Conservation (phyloP, 164 flowering plant genomes). For the Tetracentron sinense region DNA sequence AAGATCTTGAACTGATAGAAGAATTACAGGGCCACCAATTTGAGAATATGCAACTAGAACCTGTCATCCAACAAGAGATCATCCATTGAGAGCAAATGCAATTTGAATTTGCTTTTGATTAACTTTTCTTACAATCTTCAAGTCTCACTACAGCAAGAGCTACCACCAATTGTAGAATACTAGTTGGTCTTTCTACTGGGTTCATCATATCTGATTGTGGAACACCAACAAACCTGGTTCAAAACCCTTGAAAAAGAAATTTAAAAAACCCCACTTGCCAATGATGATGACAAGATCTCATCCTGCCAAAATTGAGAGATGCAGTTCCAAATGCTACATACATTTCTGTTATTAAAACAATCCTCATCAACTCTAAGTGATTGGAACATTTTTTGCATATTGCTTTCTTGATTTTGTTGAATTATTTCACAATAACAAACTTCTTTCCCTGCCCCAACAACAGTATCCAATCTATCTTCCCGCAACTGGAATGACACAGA, state of each 20-base stretch:
- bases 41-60: no score
- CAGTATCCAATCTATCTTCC: not conserved
- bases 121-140: not conserved
- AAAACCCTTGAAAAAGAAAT: no score
- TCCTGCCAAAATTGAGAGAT: constrained; percentile 46
- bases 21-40: constrained; percentile 91
- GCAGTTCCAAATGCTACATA: not conserved
- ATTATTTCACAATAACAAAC: constrained; percentile 83
- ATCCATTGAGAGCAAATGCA: no score
- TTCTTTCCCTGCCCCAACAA: constrained; percentile 63
- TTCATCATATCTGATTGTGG: no score
- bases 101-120: not conserved
- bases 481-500: not conserved
- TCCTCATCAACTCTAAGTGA: constrained; percentile 83
- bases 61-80: no score
- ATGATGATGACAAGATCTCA: constrained; percentile 88
- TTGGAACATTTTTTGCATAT: constrained; percentile 66
- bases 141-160: not conserved
- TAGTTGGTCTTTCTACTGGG: no score
- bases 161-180: no score
- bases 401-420: constrained; percentile 76
- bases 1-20: not conserved
- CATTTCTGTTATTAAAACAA: not conserved
- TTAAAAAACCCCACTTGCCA: no score
- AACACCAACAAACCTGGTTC: no score